phyloP scores from a whole-genome alignment of 1,139 yeast species.

The Zygoascus meyerae region DNA sequence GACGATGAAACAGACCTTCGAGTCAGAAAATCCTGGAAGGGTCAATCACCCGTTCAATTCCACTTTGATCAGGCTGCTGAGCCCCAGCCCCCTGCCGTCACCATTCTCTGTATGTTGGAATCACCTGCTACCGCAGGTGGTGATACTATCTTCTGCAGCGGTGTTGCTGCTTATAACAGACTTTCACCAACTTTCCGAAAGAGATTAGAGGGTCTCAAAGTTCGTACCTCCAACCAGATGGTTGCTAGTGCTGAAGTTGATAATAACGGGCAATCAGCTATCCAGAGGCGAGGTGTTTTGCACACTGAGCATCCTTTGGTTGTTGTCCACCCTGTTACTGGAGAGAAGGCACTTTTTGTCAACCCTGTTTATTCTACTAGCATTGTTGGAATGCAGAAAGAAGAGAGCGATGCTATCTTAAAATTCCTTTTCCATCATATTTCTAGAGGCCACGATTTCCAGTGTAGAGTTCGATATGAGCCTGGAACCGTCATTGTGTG shows the following conservation, averaged over 20 bases:
- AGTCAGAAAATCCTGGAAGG: conserved; percentile 6
- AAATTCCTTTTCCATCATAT: conserved; percentile 45
- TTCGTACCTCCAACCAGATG: conserved; percentile 42
- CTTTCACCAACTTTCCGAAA: conserved; percentile 51
- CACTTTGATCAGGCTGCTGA: conserved; percentile 40
- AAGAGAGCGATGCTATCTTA: conserved; percentile 49
- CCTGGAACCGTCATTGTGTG: conserved; percentile 53
- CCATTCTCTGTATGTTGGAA: conserved; percentile 48
- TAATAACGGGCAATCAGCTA: conserved; percentile 40
- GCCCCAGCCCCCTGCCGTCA: conserved; percentile 54
- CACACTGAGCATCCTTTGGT: conserved; percentile 31
- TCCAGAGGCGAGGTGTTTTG: conserved; percentile 50
- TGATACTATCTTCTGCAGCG: conserved; percentile 53
- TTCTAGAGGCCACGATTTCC: conserved; percentile 45
- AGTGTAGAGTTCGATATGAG: conserved; percentile 46
- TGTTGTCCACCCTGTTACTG: conserved; percentile 51
- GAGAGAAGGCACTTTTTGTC: conserved; percentile 45
- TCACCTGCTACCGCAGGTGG: conserved; percentile 52
- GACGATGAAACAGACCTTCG: conserved; percentile 11
- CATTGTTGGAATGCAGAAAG: conserved; percentile 50
- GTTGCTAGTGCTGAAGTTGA: conserved; percentile 26
- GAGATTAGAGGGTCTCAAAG: conserved; percentile 46
- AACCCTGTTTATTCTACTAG: conserved; percentile 47
- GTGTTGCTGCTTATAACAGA: conserved; percentile 53
- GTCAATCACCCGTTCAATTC: conserved; percentile 1